Conservation (phyloP, 176 grass and related monocot genomes). For the Elaeis guineensis region DNA sequence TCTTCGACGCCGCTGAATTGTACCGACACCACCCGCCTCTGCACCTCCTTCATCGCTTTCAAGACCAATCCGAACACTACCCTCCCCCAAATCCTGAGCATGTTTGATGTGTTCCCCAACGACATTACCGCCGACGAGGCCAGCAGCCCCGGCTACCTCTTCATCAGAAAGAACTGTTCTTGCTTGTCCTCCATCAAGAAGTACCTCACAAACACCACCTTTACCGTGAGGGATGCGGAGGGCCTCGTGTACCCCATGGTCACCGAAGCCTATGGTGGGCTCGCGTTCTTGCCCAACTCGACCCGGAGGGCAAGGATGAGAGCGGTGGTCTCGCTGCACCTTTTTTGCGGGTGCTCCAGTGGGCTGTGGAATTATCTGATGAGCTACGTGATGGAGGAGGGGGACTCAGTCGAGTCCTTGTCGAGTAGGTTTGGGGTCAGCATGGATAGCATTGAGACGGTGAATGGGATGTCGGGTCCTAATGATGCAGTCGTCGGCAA, state of each 20-base stretch:
- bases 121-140: conserved; percentile 74
- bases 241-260: conserved; percentile 32
- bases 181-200: conserved; percentile 53
- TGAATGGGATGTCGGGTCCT: conserved; percentile 71
- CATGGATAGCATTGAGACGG: conserved; percentile 96
- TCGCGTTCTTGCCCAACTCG: conserved; percentile 44
- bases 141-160: conserved; percentile 76
- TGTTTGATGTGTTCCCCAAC: conserved; percentile 69
- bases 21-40: conserved; percentile 74
- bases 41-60: conserved; percentile 94
- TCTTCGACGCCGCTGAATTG: conserved; percentile 62
- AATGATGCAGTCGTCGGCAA: conserved; percentile 41
- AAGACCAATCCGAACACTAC: conserved; percentile 15
- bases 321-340: conserved; percentile 72
- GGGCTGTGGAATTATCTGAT: conserved; percentile 94
- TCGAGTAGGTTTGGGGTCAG: conserved; percentile 90
- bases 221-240: conserved; percentile 29
- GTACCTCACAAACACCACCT: conserved; percentile 87
- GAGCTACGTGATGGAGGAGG: conserved; percentile 71
- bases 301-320: conserved; percentile 47
- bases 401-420: conserved; percentile 68
- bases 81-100: conserved; percentile 47
- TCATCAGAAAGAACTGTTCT: conserved; percentile 97
- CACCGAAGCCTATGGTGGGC: conserved; percentile 42
- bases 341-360: conserved; percentile 83